Percentiles rank a stretch among this genome's conserved stretches.
Conservation (phyloP, 2,329 filamentous ascomycete genomes). For the Colletotrichum chrysophilum region DNA sequence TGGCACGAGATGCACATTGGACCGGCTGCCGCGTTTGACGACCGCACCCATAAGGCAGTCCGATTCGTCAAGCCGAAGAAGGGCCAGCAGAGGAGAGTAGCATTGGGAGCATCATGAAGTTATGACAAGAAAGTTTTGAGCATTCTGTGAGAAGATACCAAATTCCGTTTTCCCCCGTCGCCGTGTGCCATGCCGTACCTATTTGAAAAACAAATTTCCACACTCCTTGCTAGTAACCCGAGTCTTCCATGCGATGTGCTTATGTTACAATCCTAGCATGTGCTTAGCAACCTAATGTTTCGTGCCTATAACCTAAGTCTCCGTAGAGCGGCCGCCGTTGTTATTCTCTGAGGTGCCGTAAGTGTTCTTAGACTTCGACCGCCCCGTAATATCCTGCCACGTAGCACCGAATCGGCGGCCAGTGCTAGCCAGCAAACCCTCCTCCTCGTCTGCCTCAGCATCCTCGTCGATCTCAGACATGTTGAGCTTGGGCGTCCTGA, state of each 20-base stretch:
- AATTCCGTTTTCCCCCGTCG: not conserved
- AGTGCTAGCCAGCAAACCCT: constrained; percentile 85
- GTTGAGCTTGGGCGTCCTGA: constrained; percentile 80
- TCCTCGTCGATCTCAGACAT: constrained; percentile 84
- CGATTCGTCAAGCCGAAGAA: constrained; percentile 53
- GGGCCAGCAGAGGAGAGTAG: constrained; percentile 34
- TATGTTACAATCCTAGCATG: not conserved
- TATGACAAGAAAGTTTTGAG: not conserved
- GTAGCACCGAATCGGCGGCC: constrained; percentile 82
- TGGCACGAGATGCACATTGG: constrained; percentile 84
- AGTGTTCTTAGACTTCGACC: constrained; percentile 26
- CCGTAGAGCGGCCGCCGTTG: constrained; percentile 4
- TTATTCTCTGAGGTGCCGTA: constrained; percentile 9
- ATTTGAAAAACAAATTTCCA: not conserved
- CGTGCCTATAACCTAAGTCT: not conserved
- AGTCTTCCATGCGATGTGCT: not conserved
- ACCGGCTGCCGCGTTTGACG: constrained; percentile 71
- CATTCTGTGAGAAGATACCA: constrained; percentile 7
- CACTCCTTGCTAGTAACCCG: not conserved
- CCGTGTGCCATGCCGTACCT: constrained; percentile 1
- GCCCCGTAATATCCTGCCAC: constrained; percentile 85
- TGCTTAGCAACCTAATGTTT: not conserved
- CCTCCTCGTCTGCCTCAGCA: constrained; percentile 90
- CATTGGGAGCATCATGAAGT: constrained; percentile 38
- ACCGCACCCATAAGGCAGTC: constrained; percentile 71